phyloP scores from a whole-genome alignment of 1,284 basidiomycete genomes.

The Pyrrhoderma lamaoense region DNA sequence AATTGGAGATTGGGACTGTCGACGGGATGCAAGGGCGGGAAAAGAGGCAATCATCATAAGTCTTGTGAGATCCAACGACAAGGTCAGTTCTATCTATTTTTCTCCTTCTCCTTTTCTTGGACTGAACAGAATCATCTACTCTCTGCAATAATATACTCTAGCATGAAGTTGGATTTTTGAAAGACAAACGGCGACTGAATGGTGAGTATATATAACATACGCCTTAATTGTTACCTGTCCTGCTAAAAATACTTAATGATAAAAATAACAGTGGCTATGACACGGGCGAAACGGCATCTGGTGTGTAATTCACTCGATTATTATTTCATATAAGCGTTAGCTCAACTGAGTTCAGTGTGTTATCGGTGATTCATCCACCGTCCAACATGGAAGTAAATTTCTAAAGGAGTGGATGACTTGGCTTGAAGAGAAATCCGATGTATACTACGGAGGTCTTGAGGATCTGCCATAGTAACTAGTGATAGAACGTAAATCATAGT shows the following conservation, averaged over 20 bases:
- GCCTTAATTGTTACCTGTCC: neutral
- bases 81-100: constrained; percentile 33
- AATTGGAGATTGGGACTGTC: constrained; percentile 84
- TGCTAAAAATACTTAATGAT: constrained; percentile 3
- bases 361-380: constrained; percentile 86
- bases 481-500: too few relatives aligned
- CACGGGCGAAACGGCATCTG: constrained; percentile 82
- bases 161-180: constrained; percentile 88
- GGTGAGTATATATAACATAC: constrained; percentile 36
- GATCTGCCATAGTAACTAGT: neutral
- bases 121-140: neutral
- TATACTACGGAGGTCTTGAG: constrained; percentile 52
- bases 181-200: constrained; percentile 85
- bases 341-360: constrained; percentile 62
- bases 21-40: constrained; percentile 94
- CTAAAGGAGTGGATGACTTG: constrained; percentile 86
- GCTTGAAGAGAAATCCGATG: constrained; percentile 85
- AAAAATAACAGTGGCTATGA: constrained; percentile 74
- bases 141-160: constrained; percentile 24
- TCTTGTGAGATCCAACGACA: constrained; percentile 83
- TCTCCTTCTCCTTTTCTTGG: neutral
- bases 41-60: constrained; percentile 86
- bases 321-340: too few relatives aligned
- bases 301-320: constrained; percentile 37
- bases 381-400: constrained; percentile 74